Evolutionary conservation across 352 stramenopile species (phyloP), one percentile per base, ranked within the genome.

Genomic region (Blastocystis sp.): DNA sequence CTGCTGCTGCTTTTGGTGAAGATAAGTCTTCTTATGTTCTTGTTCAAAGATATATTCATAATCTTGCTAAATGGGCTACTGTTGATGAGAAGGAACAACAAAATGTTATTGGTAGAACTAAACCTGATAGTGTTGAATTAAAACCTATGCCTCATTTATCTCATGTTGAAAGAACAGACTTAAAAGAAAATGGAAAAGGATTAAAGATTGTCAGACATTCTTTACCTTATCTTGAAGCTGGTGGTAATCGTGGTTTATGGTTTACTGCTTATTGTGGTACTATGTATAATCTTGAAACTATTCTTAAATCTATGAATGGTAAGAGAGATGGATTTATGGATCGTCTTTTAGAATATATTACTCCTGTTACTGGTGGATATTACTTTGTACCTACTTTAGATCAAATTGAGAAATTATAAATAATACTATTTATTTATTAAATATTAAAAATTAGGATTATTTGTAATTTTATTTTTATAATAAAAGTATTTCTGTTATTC

Each of bases 341-440:
- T 18, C 32, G 49, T 19, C 28, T 58, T 16, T 49, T 58, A 39
- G 28, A 18, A 16, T 58, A 30, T 39, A 58, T 58, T 36, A 58
- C 48, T 58, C 48, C 48, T 58, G 48, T 58, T n/a, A 58, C 48
- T 0, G 48, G 48, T 23, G 48, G 48, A 49, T 58, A 58, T 13
- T 58, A 58, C 27, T 58, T 58, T 25, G 35, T 27, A 16, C 48
- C 48, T 49, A 49, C 48, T 23, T 19, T 43, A 5, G 19, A 34
- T 0, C 44, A 49, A 39, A 11, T 58, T 2, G 16, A 16, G 13
- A 58, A 58, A 39, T 23, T 58, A 4, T 58, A 36, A n/a, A n/a
- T n/a, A 49, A 30, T 42, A 9, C 9, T 4, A 0, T 36, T 52
- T 58, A 39, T 58, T 58, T 44, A 39, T 24, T 45, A 18, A 3